phyloP scores from a whole-genome alignment of 2,329 filamentous ascomycete species.

The Fusarium setosum region DNA sequence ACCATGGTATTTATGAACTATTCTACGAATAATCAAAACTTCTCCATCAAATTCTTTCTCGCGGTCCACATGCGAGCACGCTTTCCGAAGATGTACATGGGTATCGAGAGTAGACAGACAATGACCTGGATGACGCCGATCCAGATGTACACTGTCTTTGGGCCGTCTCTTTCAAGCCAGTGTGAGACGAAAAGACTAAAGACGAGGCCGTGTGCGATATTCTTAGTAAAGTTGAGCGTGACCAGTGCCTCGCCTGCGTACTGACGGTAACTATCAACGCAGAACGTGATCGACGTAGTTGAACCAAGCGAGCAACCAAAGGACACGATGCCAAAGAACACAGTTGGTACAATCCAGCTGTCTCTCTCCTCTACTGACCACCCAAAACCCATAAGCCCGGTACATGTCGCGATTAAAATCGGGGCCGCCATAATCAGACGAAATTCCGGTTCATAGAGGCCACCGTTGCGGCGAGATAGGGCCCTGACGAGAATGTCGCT shows the following conservation, averaged over 20 bases:
- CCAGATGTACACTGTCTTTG: constrained; percentile 81
- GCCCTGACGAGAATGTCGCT: constrained; percentile 85
- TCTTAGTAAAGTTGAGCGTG: constrained; percentile 93
- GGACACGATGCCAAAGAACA: constrained; percentile 91
- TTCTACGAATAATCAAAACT: constrained; percentile 52
- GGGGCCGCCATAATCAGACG: constrained; percentile 87
- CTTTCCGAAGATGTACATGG: constrained; percentile 97
- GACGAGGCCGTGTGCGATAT: constrained; percentile 88
- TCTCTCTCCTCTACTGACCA: constrained; percentile 83
- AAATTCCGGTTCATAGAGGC: constrained; percentile 94
- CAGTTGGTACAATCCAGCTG: constrained; percentile 87
- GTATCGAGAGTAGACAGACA: constrained; percentile 78
- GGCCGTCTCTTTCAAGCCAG: constrained; percentile 82
- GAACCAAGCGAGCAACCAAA: constrained; percentile 92
- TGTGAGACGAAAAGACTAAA: constrained; percentile 88
- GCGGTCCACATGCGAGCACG: constrained; percentile 95
- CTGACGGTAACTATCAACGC: constrained; percentile 90
- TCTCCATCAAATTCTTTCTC: constrained; percentile 85
- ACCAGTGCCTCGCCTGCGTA: constrained; percentile 95
- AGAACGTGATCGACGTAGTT: constrained; percentile 92
- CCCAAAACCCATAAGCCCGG: constrained; percentile 92
- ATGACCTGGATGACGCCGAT: constrained; percentile 87
- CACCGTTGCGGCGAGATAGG: constrained; percentile 86
- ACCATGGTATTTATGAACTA: too few species aligned
- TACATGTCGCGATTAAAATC: constrained; percentile 79